A percentile compares a stretch with the other conserved stretches of the same genome.
These are phyloP conservation scores for Boletus barrowsii DNA, from an alignment of 768 basidiomycete genomes.

Conservation along the genomic window DNA sequence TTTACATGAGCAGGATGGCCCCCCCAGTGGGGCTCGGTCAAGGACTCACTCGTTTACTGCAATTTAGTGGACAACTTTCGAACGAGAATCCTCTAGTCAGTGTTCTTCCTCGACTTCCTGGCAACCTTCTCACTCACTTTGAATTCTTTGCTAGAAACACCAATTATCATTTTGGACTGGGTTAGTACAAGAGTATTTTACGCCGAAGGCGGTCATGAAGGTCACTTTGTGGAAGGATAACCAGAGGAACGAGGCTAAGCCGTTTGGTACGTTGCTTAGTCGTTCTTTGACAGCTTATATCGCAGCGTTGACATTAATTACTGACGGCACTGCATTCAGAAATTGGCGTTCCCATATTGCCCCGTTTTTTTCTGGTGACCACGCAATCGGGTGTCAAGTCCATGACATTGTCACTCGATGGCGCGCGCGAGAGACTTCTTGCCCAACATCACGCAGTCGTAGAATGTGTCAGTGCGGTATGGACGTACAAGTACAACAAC, in stretches of 20 bases:
- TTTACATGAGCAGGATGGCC: conserved; percentile 27
- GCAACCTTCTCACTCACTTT: conserved; percentile 3
- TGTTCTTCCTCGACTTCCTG: background rate
- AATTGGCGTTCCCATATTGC: conserved; percentile 74
- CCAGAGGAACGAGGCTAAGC: conserved; percentile 73
- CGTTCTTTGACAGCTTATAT: conserved; percentile 10
- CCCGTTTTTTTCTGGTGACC: conserved; percentile 82
- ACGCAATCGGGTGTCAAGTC: conserved; percentile 82
- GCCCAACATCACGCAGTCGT: conserved; percentile 49
- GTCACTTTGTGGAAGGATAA: conserved; percentile 89
- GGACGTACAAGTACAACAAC: conserved; percentile 80
- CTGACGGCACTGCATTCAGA: conserved; percentile 42
- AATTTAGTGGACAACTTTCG: conserved; percentile 67
- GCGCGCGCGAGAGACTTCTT: conserved; percentile 66
- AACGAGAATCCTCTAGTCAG: conserved; percentile 48
- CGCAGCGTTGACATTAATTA: conserved; percentile 5
- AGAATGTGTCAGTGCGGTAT: conserved; percentile 70
- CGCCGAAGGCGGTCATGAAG: conserved; percentile 67
- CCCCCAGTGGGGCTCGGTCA: conserved; percentile 53
- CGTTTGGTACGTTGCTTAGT: conserved; percentile 58
- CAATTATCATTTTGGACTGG: conserved; percentile 65
- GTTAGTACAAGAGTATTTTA: conserved; percentile 68
- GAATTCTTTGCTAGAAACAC: conserved; percentile 44
- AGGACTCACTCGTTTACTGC: conserved; percentile 59
- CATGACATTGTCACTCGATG: conserved; percentile 77